Percentiles rank a stretch among this genome's conserved stretches.
Conservation (phyloP, 352 stramenopile genomes). For the Thraustochytrium striatum region DNA sequence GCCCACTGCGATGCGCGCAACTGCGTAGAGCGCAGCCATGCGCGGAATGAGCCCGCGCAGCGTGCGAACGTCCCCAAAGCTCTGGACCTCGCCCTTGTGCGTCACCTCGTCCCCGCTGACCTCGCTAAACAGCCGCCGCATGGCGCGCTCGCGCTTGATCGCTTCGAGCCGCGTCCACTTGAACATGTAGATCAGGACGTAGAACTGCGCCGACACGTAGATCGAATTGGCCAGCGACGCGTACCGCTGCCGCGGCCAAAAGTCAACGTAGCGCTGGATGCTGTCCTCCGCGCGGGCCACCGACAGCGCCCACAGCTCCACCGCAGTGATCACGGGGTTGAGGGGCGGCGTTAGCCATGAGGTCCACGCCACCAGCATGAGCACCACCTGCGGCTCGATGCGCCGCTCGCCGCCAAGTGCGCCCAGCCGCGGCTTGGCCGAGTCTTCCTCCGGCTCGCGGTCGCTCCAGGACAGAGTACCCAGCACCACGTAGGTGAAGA, state of each 20-base stretch:
- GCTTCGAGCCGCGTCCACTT: slow-evolving; percentile 36
- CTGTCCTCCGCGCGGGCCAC: neutral
- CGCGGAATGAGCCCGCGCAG: slow-evolving; percentile 2
- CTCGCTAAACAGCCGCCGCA: neutral
- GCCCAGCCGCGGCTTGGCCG: neutral
- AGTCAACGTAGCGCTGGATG: neutral
- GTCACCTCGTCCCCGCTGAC: neutral
- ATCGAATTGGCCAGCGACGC: neutral
- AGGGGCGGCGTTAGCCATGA: slow-evolving; percentile 9
- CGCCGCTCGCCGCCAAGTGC: too few relatives aligned
- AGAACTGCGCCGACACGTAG: slow-evolving; percentile 28
- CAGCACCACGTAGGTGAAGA: slow-evolving; percentile 1
- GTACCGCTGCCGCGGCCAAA: slow-evolving; percentile 33
- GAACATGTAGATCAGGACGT: slow-evolving; percentile 20
- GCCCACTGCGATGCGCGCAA: neutral
- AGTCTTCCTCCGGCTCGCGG: neutral
- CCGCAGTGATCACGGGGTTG: neutral
- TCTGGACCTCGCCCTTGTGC: neutral
- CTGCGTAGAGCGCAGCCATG: slow-evolving; percentile 10
- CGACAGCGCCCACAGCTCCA: slow-evolving; percentile 14
- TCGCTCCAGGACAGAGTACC: neutral
- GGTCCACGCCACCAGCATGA: slow-evolving; percentile 5
- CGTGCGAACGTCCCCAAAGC: neutral
- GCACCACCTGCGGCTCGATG: neutral
- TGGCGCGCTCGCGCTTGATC: slow-evolving; percentile 16